Percentiles rank a stretch among this genome's conserved stretches.
phyloP scores from a whole-genome alignment of 768 basidiomycete species.

The Agaricus sinodeliciosus region DNA sequence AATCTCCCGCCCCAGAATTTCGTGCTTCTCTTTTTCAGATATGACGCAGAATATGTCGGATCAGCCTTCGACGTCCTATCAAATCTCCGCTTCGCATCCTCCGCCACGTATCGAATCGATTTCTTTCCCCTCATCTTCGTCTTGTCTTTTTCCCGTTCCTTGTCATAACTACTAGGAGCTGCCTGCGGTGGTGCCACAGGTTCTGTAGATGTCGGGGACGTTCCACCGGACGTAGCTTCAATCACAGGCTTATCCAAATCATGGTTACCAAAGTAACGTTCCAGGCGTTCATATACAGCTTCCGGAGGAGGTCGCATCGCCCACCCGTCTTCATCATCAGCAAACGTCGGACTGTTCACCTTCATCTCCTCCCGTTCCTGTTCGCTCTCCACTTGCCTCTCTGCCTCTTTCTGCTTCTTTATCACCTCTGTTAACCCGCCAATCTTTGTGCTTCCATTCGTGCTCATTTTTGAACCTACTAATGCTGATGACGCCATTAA shows the following conservation, averaged over 20 bases:
- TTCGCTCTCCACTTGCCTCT: background rate
- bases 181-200: conserved; percentile 31
- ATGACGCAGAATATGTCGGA: conserved; percentile 31
- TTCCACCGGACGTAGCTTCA: conserved; percentile 75
- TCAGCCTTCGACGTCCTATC: conserved; percentile 64
- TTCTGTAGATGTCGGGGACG: conserved; percentile 66
- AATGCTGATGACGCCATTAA: background rate
- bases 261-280: conserved; percentile 93
- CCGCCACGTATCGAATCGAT: conserved; percentile 88
- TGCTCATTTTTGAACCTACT: background rate
- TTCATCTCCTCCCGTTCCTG: background rate
- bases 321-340: conserved; percentile 64
- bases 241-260: conserved; percentile 95
- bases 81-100: conserved; percentile 75
- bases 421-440: conserved; percentile 6
- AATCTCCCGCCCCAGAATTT: conserved; percentile 93
- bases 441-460: background rate
- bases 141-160: conserved; percentile 21
- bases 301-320: conserved; percentile 87
- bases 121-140: conserved; percentile 64
- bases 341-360: conserved; percentile 40
- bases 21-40: conserved; percentile 78
- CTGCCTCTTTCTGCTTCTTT: conserved; percentile 1
- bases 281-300: conserved; percentile 87
- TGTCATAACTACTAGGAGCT: conserved; percentile 23